Percentiles rank a stretch among this genome's conserved stretches.
Conservation (phyloP, 2,329 filamentous ascomycete genomes). For the Fusarium chaquense region DNA sequence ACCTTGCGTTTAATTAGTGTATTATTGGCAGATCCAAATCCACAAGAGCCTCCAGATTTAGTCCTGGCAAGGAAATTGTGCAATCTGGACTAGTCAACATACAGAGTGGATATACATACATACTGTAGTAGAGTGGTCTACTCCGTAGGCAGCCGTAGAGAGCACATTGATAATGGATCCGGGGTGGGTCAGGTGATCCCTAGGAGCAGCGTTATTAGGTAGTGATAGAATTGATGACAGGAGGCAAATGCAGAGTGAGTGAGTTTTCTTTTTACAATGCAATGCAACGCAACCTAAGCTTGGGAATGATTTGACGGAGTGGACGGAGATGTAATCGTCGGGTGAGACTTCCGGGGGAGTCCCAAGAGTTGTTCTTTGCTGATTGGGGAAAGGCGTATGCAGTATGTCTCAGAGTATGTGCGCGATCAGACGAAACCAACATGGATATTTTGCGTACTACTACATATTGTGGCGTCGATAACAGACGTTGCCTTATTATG, state of each 20-base stretch:
- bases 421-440: neutral
- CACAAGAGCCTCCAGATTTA: neutral
- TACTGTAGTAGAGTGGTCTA: no score
- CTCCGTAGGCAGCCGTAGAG: neutral
- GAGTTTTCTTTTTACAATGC: neutral
- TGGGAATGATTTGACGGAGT: neutral
- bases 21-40: neutral
- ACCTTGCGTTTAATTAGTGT: neutral
- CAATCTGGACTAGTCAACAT: neutral
- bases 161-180: neutral
- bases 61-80: neutral
- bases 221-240: neutral
- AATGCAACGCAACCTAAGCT: neutral
- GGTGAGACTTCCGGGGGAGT: constrained; percentile 10
- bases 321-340: neutral
- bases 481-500: neutral
- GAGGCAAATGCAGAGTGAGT: neutral
- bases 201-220: neutral
- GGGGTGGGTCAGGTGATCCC: neutral
- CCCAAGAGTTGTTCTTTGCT: neutral
- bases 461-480: neutral
- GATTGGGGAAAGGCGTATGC: constrained; percentile 5
- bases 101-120: no score
- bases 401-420: neutral
- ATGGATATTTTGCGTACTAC: neutral